Conservation (phyloP, 495 filamentous ascomycete genomes). For the Stereocaulon alpinum region DNA sequence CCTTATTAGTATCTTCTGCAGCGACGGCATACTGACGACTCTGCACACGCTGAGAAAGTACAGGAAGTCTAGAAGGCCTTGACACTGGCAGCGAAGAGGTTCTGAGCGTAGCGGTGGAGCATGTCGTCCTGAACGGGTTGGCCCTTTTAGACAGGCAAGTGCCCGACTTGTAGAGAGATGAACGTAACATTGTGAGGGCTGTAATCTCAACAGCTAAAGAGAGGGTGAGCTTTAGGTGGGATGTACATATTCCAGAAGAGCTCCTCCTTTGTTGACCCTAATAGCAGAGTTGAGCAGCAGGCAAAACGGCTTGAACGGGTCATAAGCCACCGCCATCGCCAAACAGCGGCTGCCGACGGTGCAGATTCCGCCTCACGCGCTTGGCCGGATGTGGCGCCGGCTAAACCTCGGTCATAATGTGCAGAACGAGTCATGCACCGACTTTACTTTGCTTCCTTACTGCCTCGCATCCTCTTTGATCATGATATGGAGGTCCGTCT, state of each 20-base stretch:
- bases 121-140: slow-evolving; percentile 11
- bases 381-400: not conserved
- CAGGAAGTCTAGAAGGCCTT: slow-evolving; percentile 29
- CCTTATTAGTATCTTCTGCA: slow-evolving; percentile 43
- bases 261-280: not conserved
- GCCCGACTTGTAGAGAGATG: slow-evolving; percentile 38
- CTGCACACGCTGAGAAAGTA: slow-evolving; percentile 35
- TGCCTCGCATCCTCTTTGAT: not conserved
- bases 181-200: slow-evolving; percentile 40
- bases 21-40: slow-evolving; percentile 47
- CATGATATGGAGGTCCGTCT: slow-evolving; percentile 15
- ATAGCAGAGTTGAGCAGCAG: not conserved
- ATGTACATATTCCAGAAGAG: not conserved
- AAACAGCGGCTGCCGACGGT: not conserved
- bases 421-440: not conserved
- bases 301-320: not conserved
- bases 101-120: slow-evolving; percentile 21
- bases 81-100: slow-evolving; percentile 36
- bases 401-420: not conserved
- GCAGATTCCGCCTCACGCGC: slow-evolving; percentile 3
- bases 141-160: slow-evolving; percentile 36
- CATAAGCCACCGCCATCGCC: not conserved
- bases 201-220: not conserved
- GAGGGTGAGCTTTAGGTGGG: not conserved
- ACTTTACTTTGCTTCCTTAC: not conserved